Percentiles rank a stretch among this genome's conserved stretches.
phyloP scores from a whole-genome alignment of 768 basidiomycete species.

The Trametes villosa region DNA sequence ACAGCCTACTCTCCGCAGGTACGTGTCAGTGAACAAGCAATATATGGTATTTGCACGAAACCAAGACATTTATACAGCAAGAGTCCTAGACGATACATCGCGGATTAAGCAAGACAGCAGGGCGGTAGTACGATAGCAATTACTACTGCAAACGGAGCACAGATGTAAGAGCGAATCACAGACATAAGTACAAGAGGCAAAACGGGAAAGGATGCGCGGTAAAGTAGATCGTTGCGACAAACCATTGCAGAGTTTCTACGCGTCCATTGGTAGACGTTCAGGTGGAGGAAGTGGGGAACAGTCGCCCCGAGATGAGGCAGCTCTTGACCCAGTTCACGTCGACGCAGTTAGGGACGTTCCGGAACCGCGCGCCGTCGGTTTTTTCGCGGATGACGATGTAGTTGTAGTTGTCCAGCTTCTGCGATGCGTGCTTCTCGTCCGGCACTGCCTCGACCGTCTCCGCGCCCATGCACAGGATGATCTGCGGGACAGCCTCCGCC shows the following conservation, averaged over 20 bases:
- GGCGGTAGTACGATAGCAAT: conserved; percentile 16
- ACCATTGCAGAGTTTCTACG: neutral
- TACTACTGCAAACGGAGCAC: conserved; percentile 1
- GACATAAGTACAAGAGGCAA: neutral
- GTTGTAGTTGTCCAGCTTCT: conserved; percentile 48
- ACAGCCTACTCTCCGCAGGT: neutral
- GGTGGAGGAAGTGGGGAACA: conserved; percentile 35
- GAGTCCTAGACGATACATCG: neutral
- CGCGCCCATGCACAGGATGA: conserved; percentile 82
- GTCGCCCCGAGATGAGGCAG: conserved; percentile 67
- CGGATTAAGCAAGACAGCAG: conserved; percentile 12
- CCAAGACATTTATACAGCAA: conserved; percentile 15
- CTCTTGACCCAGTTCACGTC: conserved; percentile 78
- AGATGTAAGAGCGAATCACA: neutral
- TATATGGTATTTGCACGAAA: neutral
- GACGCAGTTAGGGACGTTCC: conserved; percentile 41
- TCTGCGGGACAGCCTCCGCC: conserved; percentile 54
- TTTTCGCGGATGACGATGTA: conserved; percentile 65
- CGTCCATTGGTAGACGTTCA: neutral
- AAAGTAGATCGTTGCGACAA: neutral
- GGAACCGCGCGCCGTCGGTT: conserved; percentile 36
- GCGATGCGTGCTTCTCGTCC: conserved; percentile 48
- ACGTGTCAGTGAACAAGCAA: neutral
- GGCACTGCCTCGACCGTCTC: conserved; percentile 65
- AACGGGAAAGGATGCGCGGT: neutral